Conservation (phyloP, 139 green algal species). For the Asterochloris erici region DNA sequence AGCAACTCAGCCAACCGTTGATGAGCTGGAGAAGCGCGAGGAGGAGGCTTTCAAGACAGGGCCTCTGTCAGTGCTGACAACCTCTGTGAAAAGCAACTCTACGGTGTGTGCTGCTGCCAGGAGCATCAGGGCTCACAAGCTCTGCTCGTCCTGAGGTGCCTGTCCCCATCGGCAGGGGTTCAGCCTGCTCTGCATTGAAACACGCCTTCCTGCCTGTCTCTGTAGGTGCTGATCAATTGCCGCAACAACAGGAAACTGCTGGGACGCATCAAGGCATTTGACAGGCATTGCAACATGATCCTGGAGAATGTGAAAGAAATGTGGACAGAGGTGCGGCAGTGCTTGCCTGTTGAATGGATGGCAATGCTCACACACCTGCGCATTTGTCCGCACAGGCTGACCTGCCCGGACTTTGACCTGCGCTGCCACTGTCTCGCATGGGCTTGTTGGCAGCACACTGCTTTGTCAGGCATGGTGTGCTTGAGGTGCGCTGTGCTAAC, state of each 20-base stretch:
- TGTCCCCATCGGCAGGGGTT: neutral
- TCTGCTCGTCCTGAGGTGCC: neutral
- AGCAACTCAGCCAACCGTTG: constrained; percentile 43
- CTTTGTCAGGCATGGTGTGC: neutral
- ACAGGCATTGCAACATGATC: constrained; percentile 99
- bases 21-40: constrained; percentile 90
- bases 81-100: constrained; percentile 93
- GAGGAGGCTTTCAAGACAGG: constrained; percentile 89
- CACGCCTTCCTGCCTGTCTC: neutral
- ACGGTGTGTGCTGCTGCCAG: constrained; percentile 50
- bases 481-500: neutral
- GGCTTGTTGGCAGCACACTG: neutral
- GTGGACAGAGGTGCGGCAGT: constrained; percentile 89
- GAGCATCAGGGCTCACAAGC: neutral
- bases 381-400: neutral
- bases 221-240: constrained; percentile 97
- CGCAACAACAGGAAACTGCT: constrained; percentile 99
- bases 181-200: neutral
- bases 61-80: constrained; percentile 92
- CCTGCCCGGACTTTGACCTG: neutral
- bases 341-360: no score
- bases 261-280: constrained; percentile 96
- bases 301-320: constrained; percentile 99
- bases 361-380: neutral
- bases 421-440: neutral